phyloP scores from a whole-genome alignment of 2,329 filamentous ascomycete genomes.

The Phialophora chinensis region DNA sequence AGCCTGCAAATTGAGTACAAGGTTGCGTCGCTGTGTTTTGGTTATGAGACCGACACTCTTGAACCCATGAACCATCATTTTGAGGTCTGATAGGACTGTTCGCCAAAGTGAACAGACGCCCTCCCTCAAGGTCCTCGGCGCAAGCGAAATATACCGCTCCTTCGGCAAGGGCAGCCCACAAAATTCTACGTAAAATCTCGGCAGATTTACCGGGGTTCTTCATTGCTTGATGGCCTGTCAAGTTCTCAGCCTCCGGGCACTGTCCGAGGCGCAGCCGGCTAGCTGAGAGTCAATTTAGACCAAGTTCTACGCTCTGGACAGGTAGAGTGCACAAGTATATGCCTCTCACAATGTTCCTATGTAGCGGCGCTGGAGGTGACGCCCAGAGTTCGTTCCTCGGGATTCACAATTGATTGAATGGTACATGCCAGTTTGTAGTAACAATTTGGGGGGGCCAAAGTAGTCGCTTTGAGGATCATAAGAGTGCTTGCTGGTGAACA shows the following conservation, averaged over 20 bases:
- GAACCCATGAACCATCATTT: not conserved
- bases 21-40: not conserved
- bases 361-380: not conserved
- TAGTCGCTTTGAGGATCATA: not conserved
- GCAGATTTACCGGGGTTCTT: not conserved
- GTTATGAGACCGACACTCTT: too few relatives aligned
- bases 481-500: not conserved
- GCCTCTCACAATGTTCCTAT: not conserved
- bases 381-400: not conserved
- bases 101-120: not conserved
- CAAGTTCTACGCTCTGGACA: not conserved
- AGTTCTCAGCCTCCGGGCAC: not conserved
- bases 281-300: constrained; percentile 4
- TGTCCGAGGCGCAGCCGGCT: constrained; percentile 7
- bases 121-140: not conserved
- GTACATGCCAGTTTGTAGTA: not conserved
- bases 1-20: too few relatives aligned
- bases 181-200: not conserved
- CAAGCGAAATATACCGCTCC: not conserved
- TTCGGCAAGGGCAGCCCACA: not conserved
- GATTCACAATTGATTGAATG: not conserved
- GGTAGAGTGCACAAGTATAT: not conserved
- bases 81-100: not conserved
- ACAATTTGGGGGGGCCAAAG: not conserved
- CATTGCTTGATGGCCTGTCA: too few relatives aligned